These are phyloP conservation scores for Aspergillus biplanus DNA, from an alignment of 495 filamentous ascomycete genomes.

Conservation along the genomic window DNA sequence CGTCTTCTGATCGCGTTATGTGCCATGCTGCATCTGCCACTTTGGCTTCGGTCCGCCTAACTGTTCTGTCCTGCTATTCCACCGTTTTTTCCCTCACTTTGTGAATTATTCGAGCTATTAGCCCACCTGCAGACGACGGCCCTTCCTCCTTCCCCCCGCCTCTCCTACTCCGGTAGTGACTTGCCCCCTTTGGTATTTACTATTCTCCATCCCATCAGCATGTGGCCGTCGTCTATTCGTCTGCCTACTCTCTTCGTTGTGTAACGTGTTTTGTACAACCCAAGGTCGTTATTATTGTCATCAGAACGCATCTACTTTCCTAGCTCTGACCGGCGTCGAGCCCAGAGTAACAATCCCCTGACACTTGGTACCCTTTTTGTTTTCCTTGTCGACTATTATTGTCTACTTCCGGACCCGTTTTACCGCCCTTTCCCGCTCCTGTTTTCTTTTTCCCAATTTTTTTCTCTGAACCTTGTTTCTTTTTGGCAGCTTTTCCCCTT, in stretches of 20 bases:
- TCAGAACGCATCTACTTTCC: slow-evolving; percentile 15
- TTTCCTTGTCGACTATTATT: slow-evolving; percentile 18
- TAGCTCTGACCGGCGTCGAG: slow-evolving; percentile 19
- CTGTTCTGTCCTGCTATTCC: slow-evolving; percentile 2
- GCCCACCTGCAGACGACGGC: slow-evolving; percentile 9
- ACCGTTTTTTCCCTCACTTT: slow-evolving; percentile 11
- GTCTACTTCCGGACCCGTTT: slow-evolving; percentile 27
- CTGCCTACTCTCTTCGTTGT: slow-evolving; percentile 35
- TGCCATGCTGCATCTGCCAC: slow-evolving; percentile 21
- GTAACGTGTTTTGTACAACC: slow-evolving; percentile 45
- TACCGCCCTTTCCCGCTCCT: slow-evolving; percentile 28
- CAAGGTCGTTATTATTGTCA: slow-evolving; percentile 21
- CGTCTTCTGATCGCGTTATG: slow-evolving; percentile 27
- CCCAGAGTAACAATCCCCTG: slow-evolving; percentile 19
- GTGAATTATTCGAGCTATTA: slow-evolving; percentile 15
- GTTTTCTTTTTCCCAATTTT: slow-evolving; percentile 13
- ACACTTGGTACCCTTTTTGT: slow-evolving; percentile 12
- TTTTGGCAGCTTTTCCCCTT: slow-evolving; percentile 9
- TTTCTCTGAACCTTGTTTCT: background rate
- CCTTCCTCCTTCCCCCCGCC: slow-evolving; percentile 13
- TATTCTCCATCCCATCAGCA: slow-evolving; percentile 32
- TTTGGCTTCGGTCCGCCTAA: slow-evolving; percentile 26
- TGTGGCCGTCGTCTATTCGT: slow-evolving; percentile 50
- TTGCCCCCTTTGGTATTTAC: slow-evolving; percentile 19
- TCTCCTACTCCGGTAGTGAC: slow-evolving; percentile 20